phyloP scores from a whole-genome alignment of 1,284 basidiomycete genomes.

The Pterula multifida region DNA sequence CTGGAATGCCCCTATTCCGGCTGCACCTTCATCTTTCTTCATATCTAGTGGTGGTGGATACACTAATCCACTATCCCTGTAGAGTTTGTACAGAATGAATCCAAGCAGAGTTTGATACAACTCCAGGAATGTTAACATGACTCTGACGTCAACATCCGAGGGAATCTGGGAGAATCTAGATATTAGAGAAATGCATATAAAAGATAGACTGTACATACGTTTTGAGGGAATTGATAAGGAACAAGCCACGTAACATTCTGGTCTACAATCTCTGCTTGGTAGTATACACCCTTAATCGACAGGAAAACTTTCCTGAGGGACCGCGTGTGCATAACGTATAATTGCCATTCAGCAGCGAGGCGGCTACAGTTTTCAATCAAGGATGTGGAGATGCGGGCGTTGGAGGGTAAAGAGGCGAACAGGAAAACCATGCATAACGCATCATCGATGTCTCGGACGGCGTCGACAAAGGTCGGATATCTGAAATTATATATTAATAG shows the following conservation, averaged over 20 bases:
- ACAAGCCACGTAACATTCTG: constrained; percentile 95
- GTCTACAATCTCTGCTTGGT: constrained; percentile 91
- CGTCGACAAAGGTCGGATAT: constrained; percentile 96
- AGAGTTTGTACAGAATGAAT: constrained; percentile 96
- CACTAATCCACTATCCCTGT: constrained; percentile 85
- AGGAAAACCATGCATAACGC: constrained; percentile 92
- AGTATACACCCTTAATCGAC: constrained; percentile 98
- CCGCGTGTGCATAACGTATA: constrained; percentile 87
- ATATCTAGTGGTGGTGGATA: constrained; percentile 90
- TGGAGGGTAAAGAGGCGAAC: constrained; percentile 83
- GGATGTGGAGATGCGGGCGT: constrained; percentile 69
- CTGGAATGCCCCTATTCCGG: constrained; percentile 83
- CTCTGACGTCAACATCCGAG: constrained; percentile 91
- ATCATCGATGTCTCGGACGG: constrained; percentile 94
- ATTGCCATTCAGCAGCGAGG: constrained; percentile 86
- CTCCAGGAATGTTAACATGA: constrained; percentile 98
- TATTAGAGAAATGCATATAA: constrained; percentile 3
- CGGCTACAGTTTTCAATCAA: constrained; percentile 88
- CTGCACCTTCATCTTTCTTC: constrained; percentile 78
- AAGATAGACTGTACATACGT: constrained; percentile 34
- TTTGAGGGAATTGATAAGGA: constrained; percentile 96
- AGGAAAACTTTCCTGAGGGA: constrained; percentile 88
- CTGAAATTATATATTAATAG: constrained; percentile 26
- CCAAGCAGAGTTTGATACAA: constrained; percentile 95
- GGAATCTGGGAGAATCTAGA: constrained; percentile 66